A percentile compares a stretch with the other conserved stretches of the same genome.
Conservation (phyloP, 2,329 filamentous ascomycete genomes). For the Talaromyces sp. region DNA sequence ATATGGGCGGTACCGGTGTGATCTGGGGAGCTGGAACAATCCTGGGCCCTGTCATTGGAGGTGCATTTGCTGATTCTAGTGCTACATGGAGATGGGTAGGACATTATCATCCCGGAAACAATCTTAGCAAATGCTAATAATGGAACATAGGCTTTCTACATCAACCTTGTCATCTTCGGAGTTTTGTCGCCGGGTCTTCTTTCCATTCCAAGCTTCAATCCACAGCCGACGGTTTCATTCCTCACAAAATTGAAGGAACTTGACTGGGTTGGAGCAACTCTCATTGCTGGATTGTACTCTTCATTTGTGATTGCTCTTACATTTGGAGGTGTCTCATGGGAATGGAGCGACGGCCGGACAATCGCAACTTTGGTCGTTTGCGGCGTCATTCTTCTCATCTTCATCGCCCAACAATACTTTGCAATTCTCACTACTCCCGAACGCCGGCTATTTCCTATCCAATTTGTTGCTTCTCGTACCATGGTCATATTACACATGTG, state of each 20-base stretch:
- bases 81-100: conserved; percentile 31
- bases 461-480: neutral
- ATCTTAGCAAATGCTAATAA: neutral
- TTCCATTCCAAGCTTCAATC: conserved; percentile 5
- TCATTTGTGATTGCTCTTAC: neutral
- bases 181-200: conserved; percentile 35
- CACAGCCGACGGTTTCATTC: neutral
- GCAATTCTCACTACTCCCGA: neutral
- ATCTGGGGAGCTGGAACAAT: conserved; percentile 33
- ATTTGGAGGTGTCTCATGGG: neutral
- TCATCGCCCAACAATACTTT: neutral
- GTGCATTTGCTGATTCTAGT: conserved; percentile 29
- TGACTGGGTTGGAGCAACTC: neutral
- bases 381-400: neutral
- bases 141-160: conserved; percentile 19
- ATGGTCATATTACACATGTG: neutral
- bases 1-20: conserved; percentile 28
- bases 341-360: neutral
- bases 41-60: conserved; percentile 39
- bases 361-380: neutral
- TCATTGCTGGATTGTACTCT: neutral
- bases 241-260: neutral
- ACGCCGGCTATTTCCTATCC: neutral
- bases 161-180: conserved; percentile 42
- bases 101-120: conserved; percentile 28